Evolutionary conservation across 139 green algal genomes (phyloP), one percentile per base, ranked within the genome.

Genomic region (Tetratostichococcus sp.): DNA sequence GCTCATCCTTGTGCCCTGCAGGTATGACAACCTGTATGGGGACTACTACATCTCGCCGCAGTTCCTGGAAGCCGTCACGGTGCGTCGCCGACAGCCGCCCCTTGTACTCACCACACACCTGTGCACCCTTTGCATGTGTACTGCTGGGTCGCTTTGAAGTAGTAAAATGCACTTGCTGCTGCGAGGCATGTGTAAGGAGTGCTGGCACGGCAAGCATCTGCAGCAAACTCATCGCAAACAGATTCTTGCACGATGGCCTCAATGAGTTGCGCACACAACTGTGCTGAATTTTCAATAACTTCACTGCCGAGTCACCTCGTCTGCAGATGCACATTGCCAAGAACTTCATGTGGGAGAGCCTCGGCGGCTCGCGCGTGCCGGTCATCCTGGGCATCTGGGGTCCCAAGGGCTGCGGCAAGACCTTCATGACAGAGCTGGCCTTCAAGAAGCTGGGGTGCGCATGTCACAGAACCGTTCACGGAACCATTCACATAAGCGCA

Each of bases 281-380:
- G 66, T n/a, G 30, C 23, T 67, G 21, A 35, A 62, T n/a, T n/a
- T n/a, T n/a, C n/a, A n/a, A n/a, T n/a, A n/a, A n/a, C n/a, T n/a
- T n/a, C n/a, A n/a, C n/a, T n/a, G n/a, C n/a, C n/a, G n/a, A n/a
- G n/a, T n/a, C n/a, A n/a, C n/a, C n/a, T n/a, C n/a, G n/a, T n/a
- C n/a, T n/a, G n/a, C 84, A 89, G 79, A 77, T 96, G 71, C 92
- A 97, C 82, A 91, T 97, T 39, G 86, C 77, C 4, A 97, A 97
- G 84, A 97, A 97, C 85, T 96, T 89, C 75, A 59, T 97, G 66
- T 43, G 69, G 30, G 89, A 94, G 43, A 31, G 1, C 14, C 35
- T 75, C 65, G 8, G 28, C 1, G 11, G 69, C 25, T 80, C 67
- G 19, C 66, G 69, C 28, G 75, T 87, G 67, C 86, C 80, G 17